Evolutionary conservation across 805 yeast species (phyloP).

Genomic region (Starmerella cellae): DNA sequence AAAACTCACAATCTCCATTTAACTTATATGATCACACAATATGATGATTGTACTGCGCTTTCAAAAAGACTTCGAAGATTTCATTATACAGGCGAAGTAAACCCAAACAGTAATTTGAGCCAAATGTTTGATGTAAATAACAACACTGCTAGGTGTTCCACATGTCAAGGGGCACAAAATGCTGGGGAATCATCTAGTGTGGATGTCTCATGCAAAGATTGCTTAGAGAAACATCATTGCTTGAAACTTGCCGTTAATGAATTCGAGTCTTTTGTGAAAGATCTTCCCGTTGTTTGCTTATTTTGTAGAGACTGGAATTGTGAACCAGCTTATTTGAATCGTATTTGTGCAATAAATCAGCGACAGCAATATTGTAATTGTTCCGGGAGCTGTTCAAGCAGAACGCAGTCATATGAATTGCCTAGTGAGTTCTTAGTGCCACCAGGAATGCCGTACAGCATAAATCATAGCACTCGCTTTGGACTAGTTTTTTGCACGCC

Average conservation of each 20-base stretch:
- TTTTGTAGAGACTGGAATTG: not conserved
- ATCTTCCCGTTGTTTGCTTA: not conserved
- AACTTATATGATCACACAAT: too few species aligned
- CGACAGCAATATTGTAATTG: not conserved
- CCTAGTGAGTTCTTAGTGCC: conserved; percentile 11
- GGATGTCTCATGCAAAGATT: too few species aligned
- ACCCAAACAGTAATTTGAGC: too few species aligned
- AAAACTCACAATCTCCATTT: too few species aligned
- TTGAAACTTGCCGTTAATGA: not conserved
- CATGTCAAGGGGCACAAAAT: too few species aligned
- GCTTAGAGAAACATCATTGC: not conserved
- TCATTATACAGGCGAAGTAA: too few species aligned
- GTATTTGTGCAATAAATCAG: not conserved
- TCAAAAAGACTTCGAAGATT: too few species aligned
- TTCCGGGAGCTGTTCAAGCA: not conserved
- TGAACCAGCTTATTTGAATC: not conserved
- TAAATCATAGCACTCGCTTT: not conserved
- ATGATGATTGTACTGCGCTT: too few species aligned
- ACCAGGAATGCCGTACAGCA: conserved; percentile 13
- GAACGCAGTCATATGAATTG: not conserved
- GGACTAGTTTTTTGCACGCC: conserved; percentile 15
- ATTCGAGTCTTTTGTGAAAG: not conserved
- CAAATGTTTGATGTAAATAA: too few species aligned
- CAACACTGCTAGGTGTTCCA: too few species aligned
- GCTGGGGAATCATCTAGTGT: too few species aligned